Evolutionary conservation across 176 grass and related monocot species (phyloP).

Genomic region (Zoysia japonica): DNA sequence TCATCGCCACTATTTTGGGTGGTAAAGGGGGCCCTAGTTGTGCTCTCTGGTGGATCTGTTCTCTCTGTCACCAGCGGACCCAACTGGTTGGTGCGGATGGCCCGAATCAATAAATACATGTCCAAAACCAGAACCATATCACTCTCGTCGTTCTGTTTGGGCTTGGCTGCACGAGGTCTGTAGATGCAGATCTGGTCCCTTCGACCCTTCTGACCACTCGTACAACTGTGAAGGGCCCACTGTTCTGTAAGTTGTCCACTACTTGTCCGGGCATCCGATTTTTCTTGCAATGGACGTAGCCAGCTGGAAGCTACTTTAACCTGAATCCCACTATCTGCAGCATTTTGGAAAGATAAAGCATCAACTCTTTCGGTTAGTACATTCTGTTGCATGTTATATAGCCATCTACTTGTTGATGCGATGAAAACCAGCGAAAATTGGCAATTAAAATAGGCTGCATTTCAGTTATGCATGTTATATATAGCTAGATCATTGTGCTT

Average conservation of each 20-base stretch:
- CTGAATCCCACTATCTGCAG: constrained; percentile 20
- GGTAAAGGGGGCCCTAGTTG: constrained; percentile 40
- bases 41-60: constrained; percentile 63
- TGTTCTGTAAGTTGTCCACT: constrained; percentile 53
- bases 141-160: constrained; percentile 44
- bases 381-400: no score
- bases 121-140: constrained; percentile 51
- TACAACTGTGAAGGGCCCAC: constrained; percentile 56
- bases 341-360: neutral
- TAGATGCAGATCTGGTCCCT: constrained; percentile 71
- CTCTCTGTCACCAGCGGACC: constrained; percentile 46
- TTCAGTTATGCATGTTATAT: neutral
- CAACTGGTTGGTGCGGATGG: constrained; percentile 45
- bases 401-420: no score
- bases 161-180: constrained; percentile 56
- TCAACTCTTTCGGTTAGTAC: no score
- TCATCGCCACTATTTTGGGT: constrained; percentile 41
- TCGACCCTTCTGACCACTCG: constrained; percentile 50
- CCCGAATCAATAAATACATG: constrained; percentile 57
- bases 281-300: constrained; percentile 36
- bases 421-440: neutral
- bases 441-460: neutral
- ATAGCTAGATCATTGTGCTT: neutral
- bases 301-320: constrained; percentile 41
- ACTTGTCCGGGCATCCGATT: constrained; percentile 43